Evolutionary conservation across 352 stramenopile species (phyloP), one percentile per base, ranked within the genome.

Genomic region (Phytopythium mirpurense): DNA sequence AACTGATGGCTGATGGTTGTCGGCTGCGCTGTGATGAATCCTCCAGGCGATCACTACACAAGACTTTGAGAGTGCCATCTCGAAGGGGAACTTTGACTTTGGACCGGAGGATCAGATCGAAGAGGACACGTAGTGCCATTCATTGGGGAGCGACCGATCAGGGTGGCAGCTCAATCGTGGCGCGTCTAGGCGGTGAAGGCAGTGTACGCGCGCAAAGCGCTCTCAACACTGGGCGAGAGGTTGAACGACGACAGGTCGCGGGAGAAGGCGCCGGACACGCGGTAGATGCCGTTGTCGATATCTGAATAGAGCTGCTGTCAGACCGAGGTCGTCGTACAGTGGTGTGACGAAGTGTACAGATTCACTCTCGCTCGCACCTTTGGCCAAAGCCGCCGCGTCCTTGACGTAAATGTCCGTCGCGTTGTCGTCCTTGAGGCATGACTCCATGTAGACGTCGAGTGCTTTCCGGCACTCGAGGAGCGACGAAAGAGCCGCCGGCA

Each of bases 261-360:
- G 62, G 74, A 74, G 60, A 89, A 91, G 52, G 81, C 67, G 36
- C 80, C 60, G 5, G 75, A 84, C 62, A 91, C 86, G 62, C 72
- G 74, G 75, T 88, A 85, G 64, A 89, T 86, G 59, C 76, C 78
- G 54, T 80, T 87, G 57, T 91, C 80, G 41, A 91, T 72, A 52
- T 78, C 80, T 88, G 21, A 7, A 60, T 23, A 59, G 23, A 5
- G 23, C 50, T 29, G 5, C 57, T 24, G 9, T 37, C 26, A 50
- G 43, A 26, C 11, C n/a, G 16, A 36, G 3, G 21, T 29, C 21
- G 29, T 21, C 10, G 29, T n/a, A n/a, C n/a, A 32, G 9, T 32
- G 29, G 5, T 32, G 29, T 10, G 9, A 5, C 29, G 5, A 32
- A 5, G 9, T 32, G 29, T 9, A 32, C 9, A 32, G 6, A 29